phyloP scores from a whole-genome alignment of 352 stramenopile species.

The Pythium aquatile region DNA sequence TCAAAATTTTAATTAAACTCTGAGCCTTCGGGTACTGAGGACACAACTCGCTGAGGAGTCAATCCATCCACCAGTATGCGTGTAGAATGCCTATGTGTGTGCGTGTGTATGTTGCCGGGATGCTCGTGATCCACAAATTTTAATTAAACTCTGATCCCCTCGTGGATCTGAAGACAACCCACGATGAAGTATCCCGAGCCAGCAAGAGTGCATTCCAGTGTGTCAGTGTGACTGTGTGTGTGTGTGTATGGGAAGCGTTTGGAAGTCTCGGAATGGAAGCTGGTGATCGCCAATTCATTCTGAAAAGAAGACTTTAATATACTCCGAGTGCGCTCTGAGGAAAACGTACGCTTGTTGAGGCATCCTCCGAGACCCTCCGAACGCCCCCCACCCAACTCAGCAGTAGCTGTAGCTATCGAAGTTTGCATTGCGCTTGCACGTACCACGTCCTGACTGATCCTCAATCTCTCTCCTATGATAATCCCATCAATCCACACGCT shows the following conservation, averaged over 20 bases:
- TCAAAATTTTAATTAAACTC: slow-evolving; percentile 32
- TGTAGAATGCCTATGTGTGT: slow-evolving; percentile 10
- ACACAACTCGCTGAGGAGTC: slow-evolving; percentile 15
- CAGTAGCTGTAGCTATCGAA: not conserved
- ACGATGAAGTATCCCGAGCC: slow-evolving; percentile 16
- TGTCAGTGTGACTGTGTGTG: slow-evolving; percentile 1
- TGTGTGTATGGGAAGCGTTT: slow-evolving; percentile 6
- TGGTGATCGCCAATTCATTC: slow-evolving; percentile 54
- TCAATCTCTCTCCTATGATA: not conserved
- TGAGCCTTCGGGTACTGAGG: slow-evolving; percentile 18
- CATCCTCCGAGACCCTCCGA: slow-evolving; percentile 17
- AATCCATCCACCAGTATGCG: not conserved
- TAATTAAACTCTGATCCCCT: slow-evolving; percentile 29
- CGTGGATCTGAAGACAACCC: slow-evolving; percentile 20
- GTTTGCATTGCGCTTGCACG: not conserved
- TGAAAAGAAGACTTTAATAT: slow-evolving; percentile 72
- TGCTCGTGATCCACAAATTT: slow-evolving; percentile 23
- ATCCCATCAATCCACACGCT: not conserved
- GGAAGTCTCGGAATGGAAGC: slow-evolving; percentile 22
- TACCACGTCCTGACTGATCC: not conserved
- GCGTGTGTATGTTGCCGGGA: not conserved
- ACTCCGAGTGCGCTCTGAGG: slow-evolving; percentile 71
- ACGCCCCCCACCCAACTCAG: slow-evolving; percentile 6
- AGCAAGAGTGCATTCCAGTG: not conserved
- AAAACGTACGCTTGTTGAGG: slow-evolving; percentile 54